phyloP scores from a whole-genome alignment of 768 basidiomycete species.

The Sistotremastrum suecicum region DNA sequence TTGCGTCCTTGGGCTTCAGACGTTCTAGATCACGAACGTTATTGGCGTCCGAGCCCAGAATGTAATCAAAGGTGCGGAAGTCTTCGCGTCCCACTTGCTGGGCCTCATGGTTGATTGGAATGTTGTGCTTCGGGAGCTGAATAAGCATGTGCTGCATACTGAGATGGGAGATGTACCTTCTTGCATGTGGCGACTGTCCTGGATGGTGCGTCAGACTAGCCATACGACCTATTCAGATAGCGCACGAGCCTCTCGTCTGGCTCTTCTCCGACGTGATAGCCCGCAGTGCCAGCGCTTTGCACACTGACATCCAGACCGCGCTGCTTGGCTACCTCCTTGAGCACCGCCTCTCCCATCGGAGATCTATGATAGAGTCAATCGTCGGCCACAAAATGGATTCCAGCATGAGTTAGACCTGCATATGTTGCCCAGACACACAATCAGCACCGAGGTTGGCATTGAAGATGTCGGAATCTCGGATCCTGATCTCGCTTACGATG shows the following conservation, averaged over 20 bases:
- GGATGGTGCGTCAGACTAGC: not conserved
- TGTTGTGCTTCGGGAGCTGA: conserved; percentile 36
- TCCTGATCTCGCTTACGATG: conserved; percentile 30
- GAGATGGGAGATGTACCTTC: conserved; percentile 31
- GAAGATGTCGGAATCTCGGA: conserved; percentile 10
- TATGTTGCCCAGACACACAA: conserved; percentile 50
- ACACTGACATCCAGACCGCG: conserved; percentile 55
- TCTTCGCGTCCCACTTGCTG: conserved; percentile 55
- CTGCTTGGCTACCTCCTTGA: conserved; percentile 50
- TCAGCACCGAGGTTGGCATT: conserved; percentile 31
- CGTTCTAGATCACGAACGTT: conserved; percentile 53
- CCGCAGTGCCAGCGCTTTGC: conserved; percentile 76
- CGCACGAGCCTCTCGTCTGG: conserved; percentile 60
- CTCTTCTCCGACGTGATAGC: conserved; percentile 71
- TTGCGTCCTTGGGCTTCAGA: conserved; percentile 29
- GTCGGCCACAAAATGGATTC: conserved; percentile 1
- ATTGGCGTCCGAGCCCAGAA: conserved; percentile 71
- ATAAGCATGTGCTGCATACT: not conserved
- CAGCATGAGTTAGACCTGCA: not conserved
- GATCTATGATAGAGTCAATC: conserved; percentile 70
- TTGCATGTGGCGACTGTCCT: conserved; percentile 61
- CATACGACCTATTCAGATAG: not conserved
- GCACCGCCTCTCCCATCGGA: conserved; percentile 85
- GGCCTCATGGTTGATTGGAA: conserved; percentile 57
- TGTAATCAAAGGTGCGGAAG: conserved; percentile 66